Conservation (phyloP, 2,329 filamentous ascomycete species). For the Trichophaea hybrida region DNA sequence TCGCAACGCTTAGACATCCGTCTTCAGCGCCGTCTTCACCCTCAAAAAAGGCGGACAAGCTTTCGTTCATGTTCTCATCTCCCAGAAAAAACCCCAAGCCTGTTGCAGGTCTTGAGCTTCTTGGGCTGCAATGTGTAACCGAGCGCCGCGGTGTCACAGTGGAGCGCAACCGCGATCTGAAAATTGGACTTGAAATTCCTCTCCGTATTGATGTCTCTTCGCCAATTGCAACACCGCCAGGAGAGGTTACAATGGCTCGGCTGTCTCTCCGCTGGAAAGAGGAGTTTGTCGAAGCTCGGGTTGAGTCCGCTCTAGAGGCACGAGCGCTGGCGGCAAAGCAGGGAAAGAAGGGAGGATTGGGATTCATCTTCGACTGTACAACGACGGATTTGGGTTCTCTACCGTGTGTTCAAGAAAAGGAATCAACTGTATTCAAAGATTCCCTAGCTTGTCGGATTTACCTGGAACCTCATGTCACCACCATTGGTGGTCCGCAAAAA, state of each 20-base stretch:
- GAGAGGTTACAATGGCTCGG: not conserved
- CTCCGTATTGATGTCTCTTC: not conserved
- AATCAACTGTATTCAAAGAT: not conserved
- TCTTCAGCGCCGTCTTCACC: not conserved
- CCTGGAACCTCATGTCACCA: not conserved
- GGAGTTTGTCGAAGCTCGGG: not conserved
- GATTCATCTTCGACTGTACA: no score
- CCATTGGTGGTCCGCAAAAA: not conserved
- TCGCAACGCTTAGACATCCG: not conserved
- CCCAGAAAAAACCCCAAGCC: not conserved
- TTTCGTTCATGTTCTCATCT: not conserved
- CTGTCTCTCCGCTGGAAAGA: not conserved
- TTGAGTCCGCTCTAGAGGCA: not conserved
- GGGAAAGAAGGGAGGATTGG: no score
- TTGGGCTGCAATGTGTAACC: not conserved
- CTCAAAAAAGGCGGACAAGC: not conserved
- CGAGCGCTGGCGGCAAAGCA: not conserved
- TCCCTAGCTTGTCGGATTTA: not conserved
- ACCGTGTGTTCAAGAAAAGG: not conserved
- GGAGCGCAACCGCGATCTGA: not conserved
- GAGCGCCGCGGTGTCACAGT: constrained; percentile 1
- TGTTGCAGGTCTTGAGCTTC: not conserved
- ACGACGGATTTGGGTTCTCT: not conserved
- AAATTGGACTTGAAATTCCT: not conserved
- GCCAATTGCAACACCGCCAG: not conserved